phyloP scores from a whole-genome alignment of 768 basidiomycete species.

The Boletus tomentosulus region DNA sequence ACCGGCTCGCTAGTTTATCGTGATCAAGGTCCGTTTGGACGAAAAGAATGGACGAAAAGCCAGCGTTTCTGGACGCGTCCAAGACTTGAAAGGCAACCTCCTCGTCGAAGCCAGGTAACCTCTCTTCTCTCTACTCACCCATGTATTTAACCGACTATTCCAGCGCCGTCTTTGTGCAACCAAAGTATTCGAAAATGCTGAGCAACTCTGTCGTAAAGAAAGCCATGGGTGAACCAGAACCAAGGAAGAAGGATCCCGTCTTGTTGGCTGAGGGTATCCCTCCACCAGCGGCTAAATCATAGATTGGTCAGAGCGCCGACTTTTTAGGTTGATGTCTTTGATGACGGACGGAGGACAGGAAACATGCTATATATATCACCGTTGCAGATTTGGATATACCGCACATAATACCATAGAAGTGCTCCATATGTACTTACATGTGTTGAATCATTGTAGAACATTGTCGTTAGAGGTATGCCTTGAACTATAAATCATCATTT shows the following conservation, averaged over 20 bases:
- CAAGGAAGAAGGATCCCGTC: constrained; percentile 18
- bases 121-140: not conserved
- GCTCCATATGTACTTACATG: not conserved
- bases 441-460: too few species aligned
- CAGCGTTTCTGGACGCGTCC: constrained; percentile 63
- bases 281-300: constrained; percentile 25
- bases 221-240: constrained; percentile 58
- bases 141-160: too few species aligned
- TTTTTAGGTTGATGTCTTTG: not conserved
- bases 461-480: too few species aligned
- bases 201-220: constrained; percentile 55
- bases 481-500: too few species aligned
- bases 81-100: constrained; percentile 75
- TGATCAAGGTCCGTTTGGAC: constrained; percentile 65
- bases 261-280: constrained; percentile 26
- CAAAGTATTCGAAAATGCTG: constrained; percentile 78
- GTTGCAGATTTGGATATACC: not conserved
- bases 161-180: constrained; percentile 84
- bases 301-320: constrained; percentile 4
- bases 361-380: not conserved
- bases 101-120: constrained; percentile 81
- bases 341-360: not conserved
- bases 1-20: constrained; percentile 58
- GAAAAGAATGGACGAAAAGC: constrained; percentile 78
- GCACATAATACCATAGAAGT: not conserved